Evolutionary conservation across 306 rosid genomes (phyloP).

Genomic region (Morella rubra): DNA sequence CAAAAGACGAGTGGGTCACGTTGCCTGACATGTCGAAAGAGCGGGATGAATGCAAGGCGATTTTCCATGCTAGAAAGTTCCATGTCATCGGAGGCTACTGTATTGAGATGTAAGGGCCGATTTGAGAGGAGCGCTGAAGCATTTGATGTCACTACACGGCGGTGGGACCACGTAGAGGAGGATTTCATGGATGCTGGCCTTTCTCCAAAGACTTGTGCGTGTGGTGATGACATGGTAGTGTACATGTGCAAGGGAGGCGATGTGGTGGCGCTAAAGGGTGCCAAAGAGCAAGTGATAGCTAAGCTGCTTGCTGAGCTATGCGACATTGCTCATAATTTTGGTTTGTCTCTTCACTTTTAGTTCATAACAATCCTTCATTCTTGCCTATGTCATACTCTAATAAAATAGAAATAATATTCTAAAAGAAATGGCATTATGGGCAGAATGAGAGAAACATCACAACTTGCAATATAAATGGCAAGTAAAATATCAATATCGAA

Average conservation of each 20-base stretch:
- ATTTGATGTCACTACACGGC: conserved; percentile 43
- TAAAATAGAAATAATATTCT: too few relatives aligned
- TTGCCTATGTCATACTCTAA: too few relatives aligned
- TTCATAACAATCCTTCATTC: too few relatives aligned
- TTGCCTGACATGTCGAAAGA: conserved; percentile 58
- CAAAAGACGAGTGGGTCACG: conserved; percentile 39
- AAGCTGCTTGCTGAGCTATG: conserved; percentile 43
- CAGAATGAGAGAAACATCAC: too few relatives aligned
- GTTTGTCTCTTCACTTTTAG: too few relatives aligned
- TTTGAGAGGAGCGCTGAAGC: conserved; percentile 58
- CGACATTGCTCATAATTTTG: conserved; percentile 40
- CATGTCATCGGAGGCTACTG: conserved; percentile 57
- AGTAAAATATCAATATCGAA: too few relatives aligned
- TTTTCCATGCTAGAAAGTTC: conserved; percentile 38
- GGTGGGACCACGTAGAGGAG: conserved; percentile 41
- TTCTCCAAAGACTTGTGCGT: conserved; percentile 52
- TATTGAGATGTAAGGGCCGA: conserved; percentile 67
- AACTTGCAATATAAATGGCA: too few relatives aligned
- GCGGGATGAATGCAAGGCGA: conserved; percentile 68
- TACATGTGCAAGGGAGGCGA: too few relatives aligned
- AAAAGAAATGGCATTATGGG: too few relatives aligned
- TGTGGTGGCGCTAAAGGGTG: too few relatives aligned
- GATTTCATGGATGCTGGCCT: conserved; percentile 33
- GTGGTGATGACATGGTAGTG: conserved; percentile 25
- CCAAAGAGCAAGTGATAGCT: conserved; percentile 43